Conservation (phyloP, 2,329 filamentous ascomycete genomes). For the Sclerotinia nivalis region DNA sequence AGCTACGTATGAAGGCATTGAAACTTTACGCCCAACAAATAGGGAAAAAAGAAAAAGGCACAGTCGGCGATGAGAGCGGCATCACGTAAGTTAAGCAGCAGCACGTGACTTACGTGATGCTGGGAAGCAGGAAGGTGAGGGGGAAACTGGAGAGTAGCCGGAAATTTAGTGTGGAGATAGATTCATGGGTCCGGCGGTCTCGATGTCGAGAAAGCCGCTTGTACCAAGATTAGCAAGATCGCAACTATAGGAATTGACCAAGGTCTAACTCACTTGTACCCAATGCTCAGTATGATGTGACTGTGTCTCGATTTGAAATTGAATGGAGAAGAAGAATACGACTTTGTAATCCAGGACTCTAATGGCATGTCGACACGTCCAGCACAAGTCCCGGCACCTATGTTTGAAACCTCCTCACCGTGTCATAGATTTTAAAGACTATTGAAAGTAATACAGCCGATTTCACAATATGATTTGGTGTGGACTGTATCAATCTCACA, state of each 20-base stretch:
- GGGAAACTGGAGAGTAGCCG: not conserved
- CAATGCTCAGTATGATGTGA: not conserved
- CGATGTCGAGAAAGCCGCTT: not conserved
- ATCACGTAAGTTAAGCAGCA: not conserved
- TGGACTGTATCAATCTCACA: not conserved
- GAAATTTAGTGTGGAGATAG: not conserved
- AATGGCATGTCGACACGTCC: not conserved
- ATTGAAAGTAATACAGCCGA: too few species aligned
- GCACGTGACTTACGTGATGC: not conserved
- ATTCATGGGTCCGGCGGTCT: too few species aligned
- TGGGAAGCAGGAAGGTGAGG: not conserved
- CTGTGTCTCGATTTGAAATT: not conserved
- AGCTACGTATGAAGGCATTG: too few species aligned
- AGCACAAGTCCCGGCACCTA: not conserved
- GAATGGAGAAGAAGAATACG: not conserved
- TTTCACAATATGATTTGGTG: not conserved
- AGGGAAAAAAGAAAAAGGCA: not conserved
- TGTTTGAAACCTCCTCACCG: not conserved
- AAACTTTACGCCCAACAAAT: not conserved
- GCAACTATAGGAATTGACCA: not conserved
- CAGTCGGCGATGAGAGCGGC: not conserved
- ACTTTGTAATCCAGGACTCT: too few species aligned
- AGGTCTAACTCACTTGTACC: too few species aligned
- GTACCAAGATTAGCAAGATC: not conserved
- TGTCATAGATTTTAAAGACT: not conserved